A percentile compares a stretch with the other conserved stretches of the same genome.
These are phyloP conservation scores for Aegilops speltoides DNA, from an alignment of 176 grass and related monocot species.

Conservation along the genomic window DNA sequence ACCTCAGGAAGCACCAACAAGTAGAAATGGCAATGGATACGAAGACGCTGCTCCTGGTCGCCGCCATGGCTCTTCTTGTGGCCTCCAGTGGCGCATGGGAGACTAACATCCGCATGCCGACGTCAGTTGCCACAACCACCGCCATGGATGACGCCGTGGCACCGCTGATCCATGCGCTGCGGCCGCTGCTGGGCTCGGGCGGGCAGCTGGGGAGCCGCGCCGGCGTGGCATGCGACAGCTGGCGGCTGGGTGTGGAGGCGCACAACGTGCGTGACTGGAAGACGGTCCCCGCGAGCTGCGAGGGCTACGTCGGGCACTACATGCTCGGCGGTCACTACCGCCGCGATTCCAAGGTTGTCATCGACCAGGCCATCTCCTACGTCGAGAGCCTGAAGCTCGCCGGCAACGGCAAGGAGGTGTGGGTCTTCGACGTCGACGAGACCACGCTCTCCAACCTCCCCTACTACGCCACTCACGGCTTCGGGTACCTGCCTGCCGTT, in stretches of 20 bases:
- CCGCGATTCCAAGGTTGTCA: constrained; percentile 34
- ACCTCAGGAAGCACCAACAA: no score
- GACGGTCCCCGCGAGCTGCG: constrained; percentile 29
- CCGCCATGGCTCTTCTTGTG: no score
- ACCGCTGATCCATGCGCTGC: background rate
- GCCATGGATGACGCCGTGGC: no score
- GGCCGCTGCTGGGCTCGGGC: background rate
- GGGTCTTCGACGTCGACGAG: constrained; percentile 62
- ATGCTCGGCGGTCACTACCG: constrained; percentile 42
- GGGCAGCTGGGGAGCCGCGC: background rate
- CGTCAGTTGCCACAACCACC: no score
- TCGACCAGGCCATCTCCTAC: constrained; percentile 37
- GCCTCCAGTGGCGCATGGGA: no score
- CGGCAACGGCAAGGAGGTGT: constrained; percentile 45
- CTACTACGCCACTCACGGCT: constrained; percentile 46
- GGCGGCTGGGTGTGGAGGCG: constrained; percentile 40
- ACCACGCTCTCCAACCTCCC: constrained; percentile 52
- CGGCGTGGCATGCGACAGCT: background rate
- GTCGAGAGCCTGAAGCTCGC: constrained; percentile 6
- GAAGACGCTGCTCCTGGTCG: no score
- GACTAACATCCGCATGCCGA: no score
- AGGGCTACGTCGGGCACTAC: constrained; percentile 39
- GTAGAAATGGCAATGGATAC: no score
- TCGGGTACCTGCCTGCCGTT: constrained; percentile 6
- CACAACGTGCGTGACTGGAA: constrained; percentile 41